phyloP scores from a whole-genome alignment of 495 filamentous ascomycete genomes.

The Penicillium robsamsonii region DNA sequence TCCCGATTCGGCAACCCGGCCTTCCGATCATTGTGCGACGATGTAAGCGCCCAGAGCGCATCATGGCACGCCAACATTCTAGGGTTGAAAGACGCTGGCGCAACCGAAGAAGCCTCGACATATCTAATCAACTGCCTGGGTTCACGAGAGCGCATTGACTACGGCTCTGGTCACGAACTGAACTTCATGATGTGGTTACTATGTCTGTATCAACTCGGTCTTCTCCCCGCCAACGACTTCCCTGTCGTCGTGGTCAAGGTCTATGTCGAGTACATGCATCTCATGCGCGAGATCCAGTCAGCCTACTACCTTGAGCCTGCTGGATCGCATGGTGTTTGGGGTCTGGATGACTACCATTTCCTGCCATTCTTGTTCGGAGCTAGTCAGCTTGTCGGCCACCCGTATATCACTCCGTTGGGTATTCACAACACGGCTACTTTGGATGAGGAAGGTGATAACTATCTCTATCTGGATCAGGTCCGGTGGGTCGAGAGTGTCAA shows the following conservation, averaged over 20 bases:
- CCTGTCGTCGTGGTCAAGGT: slow-evolving; percentile 68
- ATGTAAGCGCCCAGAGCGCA: slow-evolving; percentile 51
- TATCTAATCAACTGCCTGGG: slow-evolving; percentile 86
- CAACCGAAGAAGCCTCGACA: slow-evolving; percentile 66
- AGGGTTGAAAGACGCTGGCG: slow-evolving; percentile 50
- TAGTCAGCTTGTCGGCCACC: slow-evolving; percentile 83
- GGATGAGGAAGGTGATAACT: slow-evolving; percentile 80
- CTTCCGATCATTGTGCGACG: slow-evolving; percentile 81
- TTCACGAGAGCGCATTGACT: slow-evolving; percentile 86
- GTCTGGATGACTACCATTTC: slow-evolving; percentile 95
- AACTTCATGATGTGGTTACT: slow-evolving; percentile 95
- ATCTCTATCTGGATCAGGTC: slow-evolving; percentile 88
- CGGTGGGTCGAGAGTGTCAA: slow-evolving; percentile 94
- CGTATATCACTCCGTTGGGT: slow-evolving; percentile 77
- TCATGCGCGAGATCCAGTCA: slow-evolving; percentile 79
- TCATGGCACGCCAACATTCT: slow-evolving; percentile 46
- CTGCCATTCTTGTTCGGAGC: slow-evolving; percentile 96
- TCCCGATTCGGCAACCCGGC: slow-evolving; percentile 93
- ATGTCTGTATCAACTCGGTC: slow-evolving; percentile 76
- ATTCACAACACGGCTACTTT: slow-evolving; percentile 85
- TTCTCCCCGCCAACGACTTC: slow-evolving; percentile 66
- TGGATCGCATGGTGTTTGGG: slow-evolving; percentile 94
- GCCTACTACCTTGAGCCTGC: slow-evolving; percentile 96
- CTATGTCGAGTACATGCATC: slow-evolving; percentile 74
- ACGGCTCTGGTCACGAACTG: slow-evolving; percentile 94